phyloP scores from a whole-genome alignment of 2,329 filamentous ascomycete genomes.

The Fusarium tricinctum region DNA sequence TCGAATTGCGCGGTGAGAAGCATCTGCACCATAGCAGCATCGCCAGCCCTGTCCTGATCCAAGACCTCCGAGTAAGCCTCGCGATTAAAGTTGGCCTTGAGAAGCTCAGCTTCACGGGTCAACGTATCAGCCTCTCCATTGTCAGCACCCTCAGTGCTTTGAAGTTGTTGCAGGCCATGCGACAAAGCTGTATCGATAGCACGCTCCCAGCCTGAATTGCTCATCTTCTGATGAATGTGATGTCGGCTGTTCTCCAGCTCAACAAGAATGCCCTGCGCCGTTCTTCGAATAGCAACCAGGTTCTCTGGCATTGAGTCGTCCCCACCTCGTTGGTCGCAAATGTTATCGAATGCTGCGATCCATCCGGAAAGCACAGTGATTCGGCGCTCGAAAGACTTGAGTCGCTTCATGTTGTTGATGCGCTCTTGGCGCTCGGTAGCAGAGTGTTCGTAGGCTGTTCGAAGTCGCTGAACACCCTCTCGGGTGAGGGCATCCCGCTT shows the following conservation, averaged over 20 bases:
- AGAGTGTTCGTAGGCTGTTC: conserved; percentile 86
- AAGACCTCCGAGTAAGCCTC: conserved; percentile 83
- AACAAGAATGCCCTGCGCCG: conserved; percentile 86
- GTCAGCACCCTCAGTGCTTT: conserved; percentile 67
- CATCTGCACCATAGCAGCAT: conserved; percentile 83
- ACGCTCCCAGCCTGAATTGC: conserved; percentile 88
- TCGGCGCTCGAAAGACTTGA: conserved; percentile 85
- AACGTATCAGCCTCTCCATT: conserved; percentile 76
- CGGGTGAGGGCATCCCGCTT: conserved; percentile 82
- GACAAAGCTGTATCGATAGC: conserved; percentile 89
- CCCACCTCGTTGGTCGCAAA: conserved; percentile 74
- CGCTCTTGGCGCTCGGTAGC: conserved; percentile 83
- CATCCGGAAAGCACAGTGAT: conserved; percentile 90
- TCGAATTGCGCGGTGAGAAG: conserved; percentile 93
- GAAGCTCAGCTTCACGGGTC: conserved; percentile 84
- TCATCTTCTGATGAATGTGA: conserved; percentile 87
- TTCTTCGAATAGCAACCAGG: conserved; percentile 83
- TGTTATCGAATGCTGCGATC: conserved; percentile 90
- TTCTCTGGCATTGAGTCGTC: conserved; percentile 74
- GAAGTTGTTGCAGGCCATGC: conserved; percentile 84
- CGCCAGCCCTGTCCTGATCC: conserved; percentile 86
- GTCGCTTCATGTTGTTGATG: conserved; percentile 81
- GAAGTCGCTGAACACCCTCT: conserved; percentile 85
- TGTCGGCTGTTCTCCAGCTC: conserved; percentile 93
- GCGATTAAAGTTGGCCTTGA: conserved; percentile 85